Base-by-base conservation (phyloP, 2,329 filamentous ascomycete genomes). In the Fusarium buharicum region DNA sequence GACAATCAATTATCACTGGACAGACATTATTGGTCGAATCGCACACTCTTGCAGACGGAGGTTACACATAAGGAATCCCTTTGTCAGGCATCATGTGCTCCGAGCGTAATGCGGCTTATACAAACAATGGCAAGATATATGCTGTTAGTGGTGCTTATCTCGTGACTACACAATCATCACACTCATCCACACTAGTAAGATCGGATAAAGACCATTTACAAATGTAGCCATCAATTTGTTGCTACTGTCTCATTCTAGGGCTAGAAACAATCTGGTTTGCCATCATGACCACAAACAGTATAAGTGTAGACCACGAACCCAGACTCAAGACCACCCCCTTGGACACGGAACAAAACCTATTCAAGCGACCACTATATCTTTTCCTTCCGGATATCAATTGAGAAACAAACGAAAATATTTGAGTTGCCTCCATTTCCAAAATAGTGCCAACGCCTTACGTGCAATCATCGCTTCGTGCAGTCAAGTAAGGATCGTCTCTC, bases 401-500 rank as follows among this genome's bases (percentile, higher is more conserved):
- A 55, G 24, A 50, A 61, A 54, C 52, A 66, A 65, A 65, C 33
- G 49, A 60, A 55, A 55, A 58, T 43, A 24, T 24, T 52, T 40
- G 45, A 60, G 52, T 59, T 58, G 48, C 46, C 57, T 69, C 68
- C 52, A 8, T 61, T 47, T 59, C 54, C 66, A 60, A 61, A 28
- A 41, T 59, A 46, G 46, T 48, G 20, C 43, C 44, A 67, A 62
- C 61, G 55, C 67, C 51, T 36, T 51, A 47, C 24, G 49, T 55
- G 30, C 41, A 48, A 46, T 50, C 57, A 40, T 68, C 48, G 53
- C 56, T 55, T 58, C 55, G 60, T 68, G 63, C 67, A 70, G 60
- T 67, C 49, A 20, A 34, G 16, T 60, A 68, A 52, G 37, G 59
- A 67, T 59, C 57, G 57, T 47, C 54, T 70, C 59, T 69, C 67